These are phyloP conservation scores for Russula lepida DNA, from an alignment of 768 basidiomycete genomes.

Conservation along the genomic window DNA sequence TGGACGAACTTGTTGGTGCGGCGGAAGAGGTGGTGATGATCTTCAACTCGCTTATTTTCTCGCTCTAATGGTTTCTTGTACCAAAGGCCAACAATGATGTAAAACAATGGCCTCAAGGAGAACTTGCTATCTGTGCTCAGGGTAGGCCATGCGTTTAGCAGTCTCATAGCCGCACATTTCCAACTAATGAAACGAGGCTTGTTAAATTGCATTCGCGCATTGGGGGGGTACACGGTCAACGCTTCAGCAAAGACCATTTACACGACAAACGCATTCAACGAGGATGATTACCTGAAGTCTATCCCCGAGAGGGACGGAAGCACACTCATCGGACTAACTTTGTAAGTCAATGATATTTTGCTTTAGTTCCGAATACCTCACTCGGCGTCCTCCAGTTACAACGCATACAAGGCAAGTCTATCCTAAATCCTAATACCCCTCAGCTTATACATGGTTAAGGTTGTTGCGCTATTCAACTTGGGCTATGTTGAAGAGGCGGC, in stretches of 20 bases:
- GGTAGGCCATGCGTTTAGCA: constrained; percentile 31
- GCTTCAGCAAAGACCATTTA: constrained; percentile 45
- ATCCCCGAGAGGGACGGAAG: constrained; percentile 41
- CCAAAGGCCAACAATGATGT: constrained; percentile 50
- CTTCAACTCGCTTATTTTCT: background rate
- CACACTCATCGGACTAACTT: constrained; percentile 46
- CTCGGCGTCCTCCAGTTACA: constrained; percentile 38
- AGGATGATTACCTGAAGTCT: constrained; percentile 42
- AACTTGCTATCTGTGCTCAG: constrained; percentile 44
- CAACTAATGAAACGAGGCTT: constrained; percentile 31
- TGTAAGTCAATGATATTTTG: constrained; percentile 33
- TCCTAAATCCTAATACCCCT: background rate
- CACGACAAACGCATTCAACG: constrained; percentile 51
- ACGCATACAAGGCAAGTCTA: constrained; percentile 48
- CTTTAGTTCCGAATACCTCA: background rate
- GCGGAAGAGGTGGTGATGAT: constrained; percentile 50
- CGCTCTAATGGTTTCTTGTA: background rate
- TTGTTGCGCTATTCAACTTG: constrained; percentile 55
- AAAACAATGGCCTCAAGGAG: constrained; percentile 45
- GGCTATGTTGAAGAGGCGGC: constrained; percentile 55
- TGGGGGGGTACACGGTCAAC: constrained; percentile 51
- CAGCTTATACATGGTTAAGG: constrained; percentile 28
- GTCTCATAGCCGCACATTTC: background rate
- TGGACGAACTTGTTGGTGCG: constrained; percentile 45
- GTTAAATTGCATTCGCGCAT: constrained; percentile 55